Evolutionary conservation across 306 rosid genomes (phyloP), one percentile per base, ranked within the genome.

Genomic region (Cicer cuneatum): DNA sequence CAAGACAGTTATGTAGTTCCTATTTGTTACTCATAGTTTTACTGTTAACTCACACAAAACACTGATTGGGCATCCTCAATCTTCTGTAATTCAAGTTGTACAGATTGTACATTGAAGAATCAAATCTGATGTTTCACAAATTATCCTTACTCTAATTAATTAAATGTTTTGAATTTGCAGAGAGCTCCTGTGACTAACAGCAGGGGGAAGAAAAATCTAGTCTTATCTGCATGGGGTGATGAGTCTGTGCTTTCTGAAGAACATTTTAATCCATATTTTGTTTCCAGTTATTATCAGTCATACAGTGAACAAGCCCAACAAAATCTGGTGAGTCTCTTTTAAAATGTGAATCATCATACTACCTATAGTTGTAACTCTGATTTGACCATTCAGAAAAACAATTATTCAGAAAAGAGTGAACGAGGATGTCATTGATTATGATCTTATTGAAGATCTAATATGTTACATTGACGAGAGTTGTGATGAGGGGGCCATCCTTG

Each of bases 121-220:
- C 46, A 35, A 59, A 35, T 39, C 40, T 12, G 56, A 13, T 41
- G 43, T 53, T 59, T 61, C 35, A 39, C 38, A 8, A 38, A 35
- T 59, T 41, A 53, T 41, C 48, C 57, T 56, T 74, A 42, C 53
- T 48, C 63, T 41, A 53, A 66, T 72, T 71, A 54, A 19, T 65
- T 68, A 73, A 69, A 38, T 80, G n/a, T 74, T 85, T 64, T 74
- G 81, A 76, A 82, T 67, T 76, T 83, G 67, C 90, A 76, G 90
- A 78, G 82, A 66, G 96, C 90, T 83, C 76, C 84, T 42, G 89
- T 91, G 49, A 66, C 87, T 69, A 83, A 85, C 72, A 88, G 81
- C 84, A 81, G 96, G 85, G 98, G 98, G 49, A 91, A 89, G 86
- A 93, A 93, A 83, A 93, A 91, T 85, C 90, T 93, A 80, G 89